Percentiles rank a stretch among this genome's conserved stretches.
Evolutionary conservation across 2,329 filamentous ascomycete genomes (phyloP).

Genomic region (Phaeoacremonium minimum): DNA sequence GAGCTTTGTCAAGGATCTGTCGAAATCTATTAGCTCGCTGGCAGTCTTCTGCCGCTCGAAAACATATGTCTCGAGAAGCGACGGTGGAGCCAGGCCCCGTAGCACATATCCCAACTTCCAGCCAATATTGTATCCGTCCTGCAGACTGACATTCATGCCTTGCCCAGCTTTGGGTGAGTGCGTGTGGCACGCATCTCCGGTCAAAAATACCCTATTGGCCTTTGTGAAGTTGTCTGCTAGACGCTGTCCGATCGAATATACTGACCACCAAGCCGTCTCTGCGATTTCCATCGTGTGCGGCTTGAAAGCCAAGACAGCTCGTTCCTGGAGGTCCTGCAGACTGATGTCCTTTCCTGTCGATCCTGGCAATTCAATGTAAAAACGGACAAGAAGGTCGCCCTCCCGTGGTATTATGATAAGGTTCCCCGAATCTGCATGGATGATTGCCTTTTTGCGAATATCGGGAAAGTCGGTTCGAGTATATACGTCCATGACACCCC

Average conservation of each 20-base stretch:
- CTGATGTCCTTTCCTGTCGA: slow-evolving; percentile 44
- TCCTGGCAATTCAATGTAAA: slow-evolving; percentile 53
- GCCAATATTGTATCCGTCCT: slow-evolving; percentile 53
- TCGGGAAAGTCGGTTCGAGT: slow-evolving; percentile 54
- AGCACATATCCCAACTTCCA: slow-evolving; percentile 38
- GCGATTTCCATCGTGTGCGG: slow-evolving; percentile 45
- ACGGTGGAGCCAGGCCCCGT: slow-evolving; percentile 29
- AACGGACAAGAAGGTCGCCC: slow-evolving; percentile 46
- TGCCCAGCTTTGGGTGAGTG: slow-evolving; percentile 58
- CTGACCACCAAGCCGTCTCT: slow-evolving; percentile 56
- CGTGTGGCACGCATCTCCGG: slow-evolving; percentile 56
- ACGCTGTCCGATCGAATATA: slow-evolving; percentile 54
- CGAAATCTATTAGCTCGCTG: slow-evolving; percentile 51
- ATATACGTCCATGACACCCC: slow-evolving; percentile 40
- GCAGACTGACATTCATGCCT: slow-evolving; percentile 47
- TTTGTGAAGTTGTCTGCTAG: slow-evolving; percentile 52
- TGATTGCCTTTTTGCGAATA: slow-evolving; percentile 47
- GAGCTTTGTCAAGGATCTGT: slow-evolving; percentile 42
- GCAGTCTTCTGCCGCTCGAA: slow-evolving; percentile 42
- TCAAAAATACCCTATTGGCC: slow-evolving; percentile 48
- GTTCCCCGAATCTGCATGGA: slow-evolving; percentile 47
- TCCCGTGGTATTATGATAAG: slow-evolving; percentile 57
- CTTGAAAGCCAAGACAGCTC: slow-evolving; percentile 42
- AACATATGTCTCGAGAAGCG: slow-evolving; percentile 42
- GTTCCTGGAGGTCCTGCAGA: slow-evolving; percentile 43